Evolutionary conservation across 73 alveolate genomes (phyloP), one percentile per base, ranked within the genome.

Genomic region (Paramecium pentaurelia): DNA sequence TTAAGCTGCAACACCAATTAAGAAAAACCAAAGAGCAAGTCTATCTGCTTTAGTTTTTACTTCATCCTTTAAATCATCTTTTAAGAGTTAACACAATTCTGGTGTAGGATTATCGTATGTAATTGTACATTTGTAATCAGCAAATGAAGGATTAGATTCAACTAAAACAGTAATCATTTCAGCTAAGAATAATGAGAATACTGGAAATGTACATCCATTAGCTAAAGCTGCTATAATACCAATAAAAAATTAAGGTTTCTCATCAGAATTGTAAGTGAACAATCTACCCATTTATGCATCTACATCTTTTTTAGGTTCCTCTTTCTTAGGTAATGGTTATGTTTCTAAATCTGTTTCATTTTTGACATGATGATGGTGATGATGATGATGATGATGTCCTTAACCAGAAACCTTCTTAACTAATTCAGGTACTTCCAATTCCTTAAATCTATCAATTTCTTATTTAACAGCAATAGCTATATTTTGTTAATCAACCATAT

Each of bases 181-280:
- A 4, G 92, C 75, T 7, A 89, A 54, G 49, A 71, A 77, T 34
- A 58, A 73, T 6, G 93, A 83, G 70, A 83, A 92, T 8, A 85
- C 40, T 6, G 93, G 93, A 59, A 75, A 92, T 30, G 93, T 92
- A 20, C 71, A 60, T 11, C 95, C 95, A 54, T 92, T 92, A 8
- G 70, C 77, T 11, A 92, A 18, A 1, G 95, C 90, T 30, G 92
- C 90, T 5, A 91, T 68, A 3, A 49, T 36, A 6, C 95, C 95
- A 8, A 88, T 58, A 8, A 88, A 11, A 18, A 77, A 73, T 51
- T 68, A 28, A 12, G 38, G 22, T 60, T 34, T 88, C 16, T 88
- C 86, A 20, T 88, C 88, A 2, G 18, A 3, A 89, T 89, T 73
- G n/a, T 89, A 89, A 8, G 90, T 14, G 32, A 89, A 80, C 5